A percentile compares a stretch with the other conserved stretches of the same genome.
phyloP scores from a whole-genome alignment of 2,329 filamentous ascomycete species.

The Grosmannia clavigera region DNA sequence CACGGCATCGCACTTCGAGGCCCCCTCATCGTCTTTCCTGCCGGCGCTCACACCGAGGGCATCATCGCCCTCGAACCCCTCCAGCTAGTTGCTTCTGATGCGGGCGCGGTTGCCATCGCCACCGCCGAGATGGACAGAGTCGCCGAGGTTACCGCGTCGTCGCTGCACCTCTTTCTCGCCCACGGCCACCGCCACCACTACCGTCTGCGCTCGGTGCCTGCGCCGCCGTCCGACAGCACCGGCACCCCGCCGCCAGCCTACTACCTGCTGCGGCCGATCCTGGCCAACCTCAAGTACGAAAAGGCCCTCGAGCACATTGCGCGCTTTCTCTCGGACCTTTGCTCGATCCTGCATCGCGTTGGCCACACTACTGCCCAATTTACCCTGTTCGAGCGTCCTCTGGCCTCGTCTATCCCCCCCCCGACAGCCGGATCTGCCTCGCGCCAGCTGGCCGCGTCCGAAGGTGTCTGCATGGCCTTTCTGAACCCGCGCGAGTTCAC shows the following conservation, averaged over 20 bases:
- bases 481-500: slow-evolving; percentile 27
- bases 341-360: slow-evolving; percentile 26
- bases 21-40: slow-evolving; percentile 41
- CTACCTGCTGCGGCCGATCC: slow-evolving; percentile 37
- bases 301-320: slow-evolving; percentile 25
- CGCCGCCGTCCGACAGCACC: slow-evolving; percentile 24
- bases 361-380: slow-evolving; percentile 7
- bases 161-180: slow-evolving; percentile 63
- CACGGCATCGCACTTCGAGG: slow-evolving; percentile 56
- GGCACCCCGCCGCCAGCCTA: slow-evolving; percentile 29
- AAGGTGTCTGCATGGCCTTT: slow-evolving; percentile 31
- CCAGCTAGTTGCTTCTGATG: slow-evolving; percentile 25
- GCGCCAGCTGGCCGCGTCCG: slow-evolving; percentile 27
- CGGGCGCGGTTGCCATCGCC: background rate
- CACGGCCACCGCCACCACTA: slow-evolving; percentile 57
- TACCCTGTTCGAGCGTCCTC: slow-evolving; percentile 9
- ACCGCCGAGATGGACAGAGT: slow-evolving; percentile 28
- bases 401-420: slow-evolving; percentile 1
- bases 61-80: slow-evolving; percentile 55
- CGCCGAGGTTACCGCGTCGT: slow-evolving; percentile 53
- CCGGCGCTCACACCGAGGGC: slow-evolving; percentile 43
- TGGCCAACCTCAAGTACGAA: slow-evolving; percentile 35
- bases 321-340: slow-evolving; percentile 30
- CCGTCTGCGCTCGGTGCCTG: slow-evolving; percentile 49
- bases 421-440: slow-evolving; percentile 22